These are phyloP conservation scores for Skeletonema potamos DNA, from an alignment of 108 stramenopile species.

Conservation along the genomic window DNA sequence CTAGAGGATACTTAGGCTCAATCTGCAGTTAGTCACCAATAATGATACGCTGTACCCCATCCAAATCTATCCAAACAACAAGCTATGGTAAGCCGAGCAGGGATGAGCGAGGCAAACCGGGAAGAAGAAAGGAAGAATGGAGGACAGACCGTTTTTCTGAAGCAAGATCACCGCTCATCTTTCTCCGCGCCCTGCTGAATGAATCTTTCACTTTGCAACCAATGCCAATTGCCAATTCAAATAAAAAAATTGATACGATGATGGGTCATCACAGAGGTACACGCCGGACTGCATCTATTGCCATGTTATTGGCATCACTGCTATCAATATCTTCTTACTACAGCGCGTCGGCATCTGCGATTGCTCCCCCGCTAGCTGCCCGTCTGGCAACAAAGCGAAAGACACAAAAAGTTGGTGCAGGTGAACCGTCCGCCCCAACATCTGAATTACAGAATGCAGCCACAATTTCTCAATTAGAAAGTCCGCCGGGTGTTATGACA, in stretches of 20 bases:
- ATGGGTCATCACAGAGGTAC: neutral
- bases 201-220: too few species aligned
- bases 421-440: neutral
- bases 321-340: neutral
- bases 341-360: neutral
- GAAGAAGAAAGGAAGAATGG: too few species aligned
- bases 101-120: too few species aligned
- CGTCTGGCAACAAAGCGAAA: constrained; percentile 1
- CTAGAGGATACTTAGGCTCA: too few species aligned
- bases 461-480: neutral
- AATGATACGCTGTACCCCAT: too few species aligned
- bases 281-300: neutral
- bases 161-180: too few species aligned
- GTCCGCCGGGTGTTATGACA: neutral
- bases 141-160: too few species aligned
- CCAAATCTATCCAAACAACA: too few species aligned
- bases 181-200: too few species aligned
- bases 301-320: neutral
- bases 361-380: constrained; percentile 7
- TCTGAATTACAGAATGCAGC: neutral
- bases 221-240: too few species aligned
- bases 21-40: too few species aligned
- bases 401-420: neutral
- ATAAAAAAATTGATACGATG: neutral
- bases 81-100: too few species aligned